A percentile compares a stretch with the other conserved stretches of the same genome.
phyloP scores from a whole-genome alignment of 345 rosid genomes.

The Eucalyptus camaldulensis region DNA sequence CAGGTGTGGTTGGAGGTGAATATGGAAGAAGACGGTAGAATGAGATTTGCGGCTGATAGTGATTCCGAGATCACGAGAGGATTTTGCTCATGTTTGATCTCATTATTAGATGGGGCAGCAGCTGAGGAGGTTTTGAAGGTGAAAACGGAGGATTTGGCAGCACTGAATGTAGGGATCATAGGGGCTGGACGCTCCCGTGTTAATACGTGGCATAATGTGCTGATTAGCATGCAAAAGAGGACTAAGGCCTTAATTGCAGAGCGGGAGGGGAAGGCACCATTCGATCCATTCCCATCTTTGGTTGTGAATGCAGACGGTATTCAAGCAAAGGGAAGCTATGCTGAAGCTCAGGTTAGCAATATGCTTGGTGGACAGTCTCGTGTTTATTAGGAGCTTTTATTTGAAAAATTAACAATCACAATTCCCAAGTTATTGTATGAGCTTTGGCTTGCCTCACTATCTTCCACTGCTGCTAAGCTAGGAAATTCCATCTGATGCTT shows the following conservation, averaged over 20 bases:
- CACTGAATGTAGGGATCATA: conserved; percentile 49
- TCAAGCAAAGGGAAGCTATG: conserved; percentile 78
- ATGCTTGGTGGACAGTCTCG: not conserved
- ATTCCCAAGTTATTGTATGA: not conserved
- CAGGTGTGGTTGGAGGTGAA: conserved; percentile 80
- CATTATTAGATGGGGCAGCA: conserved; percentile 47
- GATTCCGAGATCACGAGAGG: conserved; percentile 85
- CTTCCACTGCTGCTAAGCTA: not conserved
- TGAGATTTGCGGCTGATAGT: conserved; percentile 73
- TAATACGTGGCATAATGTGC: conserved; percentile 92
- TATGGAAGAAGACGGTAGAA: conserved; percentile 47
- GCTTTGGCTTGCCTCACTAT: not conserved
- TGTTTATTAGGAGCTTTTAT: not conserved
- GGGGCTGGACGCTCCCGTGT: conserved; percentile 64
- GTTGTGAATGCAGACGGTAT: conserved; percentile 45
- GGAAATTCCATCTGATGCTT: not conserved
- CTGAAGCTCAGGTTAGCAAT: conserved; percentile 71
- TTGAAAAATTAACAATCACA: not conserved
- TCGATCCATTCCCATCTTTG: conserved; percentile 79
- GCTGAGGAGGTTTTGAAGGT: conserved; percentile 71
- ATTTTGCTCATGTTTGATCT: conserved; percentile 64
- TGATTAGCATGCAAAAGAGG: conserved; percentile 86
- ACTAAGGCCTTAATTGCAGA: conserved; percentile 51
- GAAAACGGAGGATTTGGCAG: conserved; percentile 62
- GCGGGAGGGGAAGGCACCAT: conserved; percentile 43